These are phyloP conservation scores for Vanrija sp. DNA, from an alignment of 1,284 basidiomycete species.

Conservation along the genomic window DNA sequence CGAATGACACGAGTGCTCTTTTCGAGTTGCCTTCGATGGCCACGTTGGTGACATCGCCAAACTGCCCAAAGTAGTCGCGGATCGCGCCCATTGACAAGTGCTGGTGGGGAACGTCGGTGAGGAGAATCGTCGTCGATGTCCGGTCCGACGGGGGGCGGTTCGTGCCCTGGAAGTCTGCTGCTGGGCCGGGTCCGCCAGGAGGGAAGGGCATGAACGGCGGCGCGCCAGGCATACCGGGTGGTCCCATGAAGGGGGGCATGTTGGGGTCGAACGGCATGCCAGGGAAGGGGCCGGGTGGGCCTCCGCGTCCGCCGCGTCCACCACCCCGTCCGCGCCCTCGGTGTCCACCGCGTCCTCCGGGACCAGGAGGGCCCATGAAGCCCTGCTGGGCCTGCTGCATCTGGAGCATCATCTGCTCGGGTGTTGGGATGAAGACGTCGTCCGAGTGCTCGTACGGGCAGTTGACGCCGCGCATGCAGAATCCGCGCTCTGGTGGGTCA, in stretches of 20 bases:
- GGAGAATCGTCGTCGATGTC: constrained; percentile 78
- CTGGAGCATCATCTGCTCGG: constrained; percentile 53
- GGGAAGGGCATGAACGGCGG: constrained; percentile 21
- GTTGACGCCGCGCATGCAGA: constrained; percentile 79
- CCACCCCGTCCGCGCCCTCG: constrained; percentile 35
- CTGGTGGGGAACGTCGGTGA: constrained; percentile 88
- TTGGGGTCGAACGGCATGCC: constrained; percentile 13
- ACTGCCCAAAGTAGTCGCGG: constrained; percentile 85
- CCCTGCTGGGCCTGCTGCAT: constrained; percentile 26
- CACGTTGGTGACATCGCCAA: constrained; percentile 89
- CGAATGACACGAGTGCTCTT: constrained; percentile 78
- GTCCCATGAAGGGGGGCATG: constrained; percentile 5
- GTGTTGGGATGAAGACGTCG: constrained; percentile 46
- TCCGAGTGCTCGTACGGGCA: constrained; percentile 88
- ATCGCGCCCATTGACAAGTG: constrained; percentile 73
- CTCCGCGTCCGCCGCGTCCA: constrained; percentile 46
- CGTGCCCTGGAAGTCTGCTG: constrained; percentile 12
- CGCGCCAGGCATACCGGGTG: constrained; percentile 14
- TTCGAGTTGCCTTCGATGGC: constrained; percentile 75
- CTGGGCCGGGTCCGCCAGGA: constrained; percentile 1
- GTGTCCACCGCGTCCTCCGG: constrained; percentile 51
- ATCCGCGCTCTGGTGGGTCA: constrained; percentile 66
- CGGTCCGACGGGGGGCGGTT: constrained; percentile 50
- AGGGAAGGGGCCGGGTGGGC: not conserved
- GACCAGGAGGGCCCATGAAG: constrained; percentile 36